Conservation (phyloP, 768 basidiomycete genomes). For the Rhodocollybia butyracea region DNA sequence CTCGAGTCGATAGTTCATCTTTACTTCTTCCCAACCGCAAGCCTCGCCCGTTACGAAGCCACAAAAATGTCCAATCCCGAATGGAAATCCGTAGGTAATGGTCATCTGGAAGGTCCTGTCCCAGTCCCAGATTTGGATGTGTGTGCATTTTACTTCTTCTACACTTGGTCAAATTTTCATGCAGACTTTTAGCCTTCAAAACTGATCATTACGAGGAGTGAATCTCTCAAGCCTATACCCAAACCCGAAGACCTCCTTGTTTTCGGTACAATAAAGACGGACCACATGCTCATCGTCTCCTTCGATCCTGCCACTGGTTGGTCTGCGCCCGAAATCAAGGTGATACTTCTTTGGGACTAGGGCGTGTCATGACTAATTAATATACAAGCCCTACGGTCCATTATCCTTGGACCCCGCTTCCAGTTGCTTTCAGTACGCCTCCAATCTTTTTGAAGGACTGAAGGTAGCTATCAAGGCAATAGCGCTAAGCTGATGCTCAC, state of each 20-base stretch:
- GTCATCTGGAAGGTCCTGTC: not conserved
- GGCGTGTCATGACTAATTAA: too few species aligned
- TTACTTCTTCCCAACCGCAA: too few species aligned
- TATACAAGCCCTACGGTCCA: slow-evolving; percentile 72
- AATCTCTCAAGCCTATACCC: not conserved
- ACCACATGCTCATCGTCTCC: slow-evolving; percentile 75
- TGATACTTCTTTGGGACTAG: too few species aligned
- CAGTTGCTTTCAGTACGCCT: slow-evolving; percentile 83
- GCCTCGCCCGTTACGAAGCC: too few species aligned
- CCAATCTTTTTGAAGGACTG: slow-evolving; percentile 87
- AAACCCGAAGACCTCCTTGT: slow-evolving; percentile 2
- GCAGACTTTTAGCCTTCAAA: not conserved
- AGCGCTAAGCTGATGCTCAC: not conserved
- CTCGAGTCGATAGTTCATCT: too few species aligned
- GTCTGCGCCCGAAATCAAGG: slow-evolving; percentile 71
- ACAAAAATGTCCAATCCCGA: not conserved
- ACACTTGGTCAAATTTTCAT: not conserved
- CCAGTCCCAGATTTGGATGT: slow-evolving; percentile 3
- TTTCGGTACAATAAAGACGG: slow-evolving; percentile 47
- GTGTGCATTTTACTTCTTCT: not conserved
- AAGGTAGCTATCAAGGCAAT: slow-evolving; percentile 30
- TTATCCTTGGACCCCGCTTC: slow-evolving; percentile 66
- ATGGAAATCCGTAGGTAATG: slow-evolving; percentile 9
- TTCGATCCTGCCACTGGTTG: slow-evolving; percentile 65
- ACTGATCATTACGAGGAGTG: not conserved